Evolutionary conservation across 306 rosid species (phyloP).

Genomic region (Calophaca sinica): DNA sequence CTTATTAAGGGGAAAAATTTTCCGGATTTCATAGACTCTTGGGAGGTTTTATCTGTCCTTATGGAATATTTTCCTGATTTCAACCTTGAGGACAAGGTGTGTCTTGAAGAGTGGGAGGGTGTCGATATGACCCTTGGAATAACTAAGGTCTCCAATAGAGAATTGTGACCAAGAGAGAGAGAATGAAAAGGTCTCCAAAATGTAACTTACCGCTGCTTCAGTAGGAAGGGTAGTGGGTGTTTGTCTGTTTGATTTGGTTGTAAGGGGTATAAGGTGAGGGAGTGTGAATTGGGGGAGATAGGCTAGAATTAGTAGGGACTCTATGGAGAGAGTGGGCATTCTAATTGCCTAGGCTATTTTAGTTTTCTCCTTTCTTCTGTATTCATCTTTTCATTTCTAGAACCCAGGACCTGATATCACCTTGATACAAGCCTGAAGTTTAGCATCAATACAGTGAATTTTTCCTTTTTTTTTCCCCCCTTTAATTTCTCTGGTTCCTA

Average conservation of each 20-base stretch:
- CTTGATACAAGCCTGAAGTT: conserved; percentile 19
- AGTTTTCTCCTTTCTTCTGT: conserved; percentile 17
- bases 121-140: background rate
- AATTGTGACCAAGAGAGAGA: conserved; percentile 6
- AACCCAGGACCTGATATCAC: conserved; percentile 20
- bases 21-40: no score
- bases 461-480: background rate
- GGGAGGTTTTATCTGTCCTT: no score
- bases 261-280: conserved; percentile 15
- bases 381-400: background rate
- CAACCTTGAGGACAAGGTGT: background rate
- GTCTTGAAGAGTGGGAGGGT: background rate
- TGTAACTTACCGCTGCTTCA: background rate
- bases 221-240: background rate
- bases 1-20: no score
- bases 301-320: background rate
- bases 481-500: background rate
- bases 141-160: background rate
- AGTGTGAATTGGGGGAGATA: background rate
- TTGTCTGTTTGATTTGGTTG: background rate
- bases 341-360: background rate
- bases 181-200: background rate
- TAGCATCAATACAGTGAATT: background rate
- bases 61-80: no score
- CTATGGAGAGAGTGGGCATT: background rate